Evolutionary conservation across 352 stramenopile genomes (phyloP), one percentile per base, ranked within the genome.

Genomic region (Plasmopara halstedii): DNA sequence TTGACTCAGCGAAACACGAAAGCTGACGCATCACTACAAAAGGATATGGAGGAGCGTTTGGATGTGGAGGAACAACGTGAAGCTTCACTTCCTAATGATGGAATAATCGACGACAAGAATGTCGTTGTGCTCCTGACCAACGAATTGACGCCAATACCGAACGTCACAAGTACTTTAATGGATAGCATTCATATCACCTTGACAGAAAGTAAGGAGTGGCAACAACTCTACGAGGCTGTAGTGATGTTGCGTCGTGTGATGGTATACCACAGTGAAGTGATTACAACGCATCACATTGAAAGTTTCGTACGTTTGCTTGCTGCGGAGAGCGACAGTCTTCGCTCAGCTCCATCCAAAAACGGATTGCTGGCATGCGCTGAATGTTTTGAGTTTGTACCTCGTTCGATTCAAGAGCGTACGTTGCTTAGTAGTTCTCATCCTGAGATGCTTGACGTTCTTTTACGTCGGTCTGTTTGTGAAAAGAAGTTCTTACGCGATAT

Each of bases 401-500:
- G 51, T 7, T 49, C 46, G 3, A 38, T 50, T 0, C 11, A 65
- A 5, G 45, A 57, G 21, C 51, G 36, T n/a, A 21, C 42, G 19
- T 46, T 71, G 46, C 27, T 78, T 4, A 5, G 22, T 19, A 25
- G 56, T 5, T 41, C 43, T 18, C 52, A 56, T 15, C 40, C 53
- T 0, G 56, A 55, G n/a, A 31, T 84, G 0, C 31, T 87, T 6
- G 72, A 87, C 35, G 58, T 74, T 1, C 35, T 89, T 21, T 51
- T 89, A 15, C 77, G 73, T 15, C 73, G 73, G n/a, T 67, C 70
- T 0, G 58, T 71, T 0, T 89, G 78, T 49, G 78, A 89, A 46
- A 89, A 89, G 49, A 65, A 66, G 14, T 88, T 89, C 31, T 44
- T 89, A 5, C 70, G 78, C 1, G 78, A 89, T 44, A 67, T 73